These are phyloP conservation scores for Tylopilus sp. DNA, from an alignment of 768 basidiomycete genomes.

Conservation along the genomic window DNA sequence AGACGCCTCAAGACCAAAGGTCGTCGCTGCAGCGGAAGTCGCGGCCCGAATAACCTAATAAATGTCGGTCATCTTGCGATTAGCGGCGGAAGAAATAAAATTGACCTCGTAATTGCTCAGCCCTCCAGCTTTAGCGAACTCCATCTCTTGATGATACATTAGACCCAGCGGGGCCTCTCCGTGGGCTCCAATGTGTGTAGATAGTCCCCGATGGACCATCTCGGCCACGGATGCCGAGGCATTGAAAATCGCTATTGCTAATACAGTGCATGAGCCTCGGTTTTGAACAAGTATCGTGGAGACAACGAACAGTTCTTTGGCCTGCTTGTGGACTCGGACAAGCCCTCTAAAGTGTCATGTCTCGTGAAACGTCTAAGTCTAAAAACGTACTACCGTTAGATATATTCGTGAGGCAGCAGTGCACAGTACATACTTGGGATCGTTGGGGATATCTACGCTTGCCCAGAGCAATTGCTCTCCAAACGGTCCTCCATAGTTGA, in stretches of 20 bases:
- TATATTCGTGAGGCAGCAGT: not conserved
- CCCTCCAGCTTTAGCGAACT: slow-evolving; percentile 59
- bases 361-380: slow-evolving; percentile 63
- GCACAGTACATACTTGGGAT: slow-evolving; percentile 51
- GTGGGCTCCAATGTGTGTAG: slow-evolving; percentile 69
- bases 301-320: slow-evolving; percentile 51
- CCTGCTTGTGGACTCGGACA: slow-evolving; percentile 59
- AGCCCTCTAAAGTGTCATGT: slow-evolving; percentile 58
- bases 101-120: slow-evolving; percentile 66
- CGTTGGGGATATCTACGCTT: slow-evolving; percentile 57
- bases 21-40: slow-evolving; percentile 60
- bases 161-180: slow-evolving; percentile 69
- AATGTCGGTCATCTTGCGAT: not conserved
- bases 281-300: not conserved
- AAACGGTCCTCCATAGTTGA: slow-evolving; percentile 70
- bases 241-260: slow-evolving; percentile 66
- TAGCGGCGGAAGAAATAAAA: not conserved
- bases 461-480: slow-evolving; percentile 75
- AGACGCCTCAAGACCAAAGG: slow-evolving; percentile 58
- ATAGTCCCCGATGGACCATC: slow-evolving; percentile 62
- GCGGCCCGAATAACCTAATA: slow-evolving; percentile 67
- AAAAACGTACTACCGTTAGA: not conserved
- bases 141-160: slow-evolving; percentile 79
- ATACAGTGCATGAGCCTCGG: not conserved
- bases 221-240: slow-evolving; percentile 64